A percentile compares a stretch with the other conserved stretches of the same genome.
Conservation (phyloP, 208 protist species). For the Crithidia acanthocephali region DNA sequence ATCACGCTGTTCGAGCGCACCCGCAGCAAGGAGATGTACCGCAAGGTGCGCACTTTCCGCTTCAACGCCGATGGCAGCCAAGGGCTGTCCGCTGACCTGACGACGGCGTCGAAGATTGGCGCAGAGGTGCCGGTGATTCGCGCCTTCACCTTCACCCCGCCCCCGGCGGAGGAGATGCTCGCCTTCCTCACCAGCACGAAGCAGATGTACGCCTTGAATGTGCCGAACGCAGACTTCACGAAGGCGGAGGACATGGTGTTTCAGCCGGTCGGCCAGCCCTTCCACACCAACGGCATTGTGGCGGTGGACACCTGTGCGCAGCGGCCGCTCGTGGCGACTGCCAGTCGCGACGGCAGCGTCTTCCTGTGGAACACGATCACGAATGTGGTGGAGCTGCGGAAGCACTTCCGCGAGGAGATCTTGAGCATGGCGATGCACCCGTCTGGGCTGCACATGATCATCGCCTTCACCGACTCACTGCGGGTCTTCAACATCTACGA, state of each 20-base stretch:
- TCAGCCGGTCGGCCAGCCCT: conserved; percentile 91
- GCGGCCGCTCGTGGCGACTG: conserved; percentile 96
- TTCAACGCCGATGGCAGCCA: conserved; percentile 76
- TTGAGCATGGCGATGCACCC: conserved; percentile 96
- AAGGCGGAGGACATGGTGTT: conserved; percentile 93
- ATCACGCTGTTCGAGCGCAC: conserved; percentile 94
- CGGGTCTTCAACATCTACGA: conserved; percentile 97
- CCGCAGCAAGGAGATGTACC: conserved; percentile 94
- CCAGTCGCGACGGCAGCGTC: conserved; percentile 88
- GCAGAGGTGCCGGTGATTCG: conserved; percentile 76
- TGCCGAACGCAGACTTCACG: conserved; percentile 95
- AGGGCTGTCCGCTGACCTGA: conserved; percentile 28
- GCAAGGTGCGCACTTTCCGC: conserved; percentile 92
- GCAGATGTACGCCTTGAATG: conserved; percentile 93
- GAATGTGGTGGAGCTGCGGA: conserved; percentile 92
- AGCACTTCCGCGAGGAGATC: conserved; percentile 93
- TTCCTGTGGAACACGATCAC: conserved; percentile 97
- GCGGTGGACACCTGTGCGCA: conserved; percentile 95
- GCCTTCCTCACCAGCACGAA: conserved; percentile 93
- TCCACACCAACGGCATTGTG: conserved; percentile 89
- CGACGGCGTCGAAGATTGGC: conserved; percentile 30
- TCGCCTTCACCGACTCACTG: conserved; percentile 96
- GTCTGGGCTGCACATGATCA: conserved; percentile 94
- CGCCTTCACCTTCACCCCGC: conserved; percentile 86
- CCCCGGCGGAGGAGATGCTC: conserved; percentile 89